These are phyloP conservation scores for Thinopyrum elongatum DNA, from an alignment of 176 grass and related monocot species.

Conservation along the genomic window DNA sequence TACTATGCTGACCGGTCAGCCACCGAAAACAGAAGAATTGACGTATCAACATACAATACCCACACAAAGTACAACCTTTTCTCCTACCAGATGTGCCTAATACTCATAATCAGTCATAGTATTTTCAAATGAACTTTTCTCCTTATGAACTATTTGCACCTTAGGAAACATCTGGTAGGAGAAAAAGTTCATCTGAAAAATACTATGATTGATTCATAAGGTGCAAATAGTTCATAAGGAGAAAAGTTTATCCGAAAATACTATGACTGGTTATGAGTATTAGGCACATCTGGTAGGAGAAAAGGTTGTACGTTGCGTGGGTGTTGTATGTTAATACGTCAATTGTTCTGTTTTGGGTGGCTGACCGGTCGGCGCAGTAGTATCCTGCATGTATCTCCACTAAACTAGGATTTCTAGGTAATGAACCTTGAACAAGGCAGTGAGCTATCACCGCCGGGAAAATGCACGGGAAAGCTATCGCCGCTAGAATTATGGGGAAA, in stretches of 20 bases:
- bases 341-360: not conserved
- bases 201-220: too few species aligned
- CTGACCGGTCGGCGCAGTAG: not conserved
- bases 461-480: too few species aligned
- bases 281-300: not conserved
- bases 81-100: not conserved
- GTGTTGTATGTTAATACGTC: not conserved
- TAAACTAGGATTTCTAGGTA: constrained; percentile 12
- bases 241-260: not conserved
- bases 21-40: not conserved
- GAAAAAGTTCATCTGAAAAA: too few species aligned
- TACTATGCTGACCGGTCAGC: not conserved
- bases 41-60: not conserved
- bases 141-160: not conserved
- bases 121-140: not conserved
- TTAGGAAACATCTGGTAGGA: too few species aligned
- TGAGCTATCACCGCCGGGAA: not conserved
- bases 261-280: not conserved
- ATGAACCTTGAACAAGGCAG: not conserved
- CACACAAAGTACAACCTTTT: not conserved
- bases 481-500: too few species aligned
- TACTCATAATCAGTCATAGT: not conserved
- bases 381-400: not conserved
- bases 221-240: not conserved
- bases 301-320: not conserved